A percentile compares a stretch with the other conserved stretches of the same genome.
These are phyloP conservation scores for Sphagnum magellanicum DNA, from an alignment of 228 moss, liverwort and hornwort genomes.

Conservation along the genomic window DNA sequence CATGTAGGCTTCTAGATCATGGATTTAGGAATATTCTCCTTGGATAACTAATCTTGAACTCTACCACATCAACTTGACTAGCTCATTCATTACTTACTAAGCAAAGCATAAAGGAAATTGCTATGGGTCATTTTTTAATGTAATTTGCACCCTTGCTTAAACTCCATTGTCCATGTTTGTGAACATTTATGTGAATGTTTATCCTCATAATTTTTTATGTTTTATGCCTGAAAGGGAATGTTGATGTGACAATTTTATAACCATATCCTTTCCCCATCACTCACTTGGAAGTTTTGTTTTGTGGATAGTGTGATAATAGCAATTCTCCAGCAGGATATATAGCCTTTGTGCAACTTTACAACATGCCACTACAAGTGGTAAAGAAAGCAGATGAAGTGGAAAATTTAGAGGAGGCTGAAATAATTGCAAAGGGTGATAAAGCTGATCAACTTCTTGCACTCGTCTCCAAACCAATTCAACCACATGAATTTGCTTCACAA, in stretches of 20 bases:
- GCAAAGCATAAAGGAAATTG: too few relatives aligned
- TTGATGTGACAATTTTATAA: neutral
- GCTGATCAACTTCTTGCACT: conserved; percentile 15
- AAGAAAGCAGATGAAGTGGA: neutral
- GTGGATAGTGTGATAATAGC: conserved; percentile 64
- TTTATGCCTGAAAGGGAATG: neutral
- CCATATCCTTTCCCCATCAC: neutral
- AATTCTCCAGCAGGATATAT: conserved; percentile 90
- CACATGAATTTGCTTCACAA: neutral
- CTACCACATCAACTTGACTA: too few relatives aligned
- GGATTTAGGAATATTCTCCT: too few relatives aligned
- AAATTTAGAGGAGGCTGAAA: neutral
- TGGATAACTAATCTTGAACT: too few relatives aligned
- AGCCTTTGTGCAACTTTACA: conserved; percentile 88
- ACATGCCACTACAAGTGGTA: conserved; percentile 43
- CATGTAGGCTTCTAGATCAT: too few relatives aligned
- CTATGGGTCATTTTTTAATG: too few relatives aligned
- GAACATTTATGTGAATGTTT: too few relatives aligned
- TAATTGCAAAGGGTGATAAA: neutral
- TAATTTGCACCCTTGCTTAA: too few relatives aligned
- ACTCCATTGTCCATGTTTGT: too few relatives aligned
- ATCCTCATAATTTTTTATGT: too few relatives aligned
- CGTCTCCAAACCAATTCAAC: too few relatives aligned
- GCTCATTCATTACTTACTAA: too few relatives aligned
- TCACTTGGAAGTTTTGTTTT: neutral